Evolutionary conservation across 2,329 filamentous ascomycete species (phyloP), one percentile per base, ranked within the genome.

Genomic region (Niveomyces coronatus): DNA sequence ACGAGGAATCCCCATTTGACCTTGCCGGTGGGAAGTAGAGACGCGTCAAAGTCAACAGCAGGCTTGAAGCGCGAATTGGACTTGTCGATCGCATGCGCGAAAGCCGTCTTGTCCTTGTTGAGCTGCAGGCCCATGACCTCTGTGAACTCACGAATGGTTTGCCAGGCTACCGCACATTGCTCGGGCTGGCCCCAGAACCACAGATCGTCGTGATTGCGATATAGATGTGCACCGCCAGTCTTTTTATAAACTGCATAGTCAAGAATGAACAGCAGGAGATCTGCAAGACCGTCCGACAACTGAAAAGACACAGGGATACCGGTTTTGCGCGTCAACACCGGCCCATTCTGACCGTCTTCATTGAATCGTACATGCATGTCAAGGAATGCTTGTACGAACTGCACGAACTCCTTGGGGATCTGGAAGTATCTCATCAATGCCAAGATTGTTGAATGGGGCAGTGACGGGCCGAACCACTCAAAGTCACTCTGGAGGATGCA

Each of bases 171-270:
- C 18, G 61, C 56, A 36, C 68, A 71, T 11, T 58, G 63, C 5
- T 58, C 43, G 22, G 70, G 62, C 9, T 65, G 56, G 5, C 71
- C 70, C 71, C 74, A 79, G 44, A 79, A 70, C 74, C 75, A 80
- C 44, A 79, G 68, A 49, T 80, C 76, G 48, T 81, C 76, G 44
- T 79, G 72, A 28, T 79, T 59, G 7, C 76, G 68, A 45, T 76
- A 76, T 23, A 80, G 57, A 17, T 66, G 62, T 2, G 60, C 57
- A 0, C 73, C 73, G 11, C 62, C 47, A 1, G 74, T 70, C 10
- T 57, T 55, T 44, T 69, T 65, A 43, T 79, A 79, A 41, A 80
- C 67, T 0, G 74, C 65, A 46, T 71, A 77, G 47, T 80, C 76
- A 49, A 80, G 64, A 45, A 69, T 73, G 50, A 79, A 80, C 1